Percentiles rank a stretch among this genome's conserved stretches.
phyloP scores from a whole-genome alignment of 768 basidiomycete species.

The Rhizopogon roseolus region DNA sequence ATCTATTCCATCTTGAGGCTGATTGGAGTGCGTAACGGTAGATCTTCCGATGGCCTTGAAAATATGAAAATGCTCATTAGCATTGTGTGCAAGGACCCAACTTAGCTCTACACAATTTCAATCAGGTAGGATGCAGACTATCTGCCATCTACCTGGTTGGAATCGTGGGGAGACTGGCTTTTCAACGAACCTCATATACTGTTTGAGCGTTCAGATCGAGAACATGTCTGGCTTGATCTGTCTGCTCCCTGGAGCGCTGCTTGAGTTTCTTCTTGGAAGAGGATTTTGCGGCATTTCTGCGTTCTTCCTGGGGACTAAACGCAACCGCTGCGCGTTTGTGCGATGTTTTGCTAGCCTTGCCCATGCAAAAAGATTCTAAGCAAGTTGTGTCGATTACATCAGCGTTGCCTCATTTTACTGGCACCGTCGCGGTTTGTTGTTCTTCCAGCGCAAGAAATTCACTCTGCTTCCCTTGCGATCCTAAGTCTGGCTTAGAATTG shows the following conservation, averaged over 20 bases:
- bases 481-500: not conserved
- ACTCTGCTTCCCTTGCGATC: not conserved
- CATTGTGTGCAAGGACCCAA: not conserved
- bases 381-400: no score
- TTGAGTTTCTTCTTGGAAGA: constrained; percentile 14
- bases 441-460: not conserved
- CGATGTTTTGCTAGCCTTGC: not conserved
- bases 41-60: not conserved
- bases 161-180: not conserved
- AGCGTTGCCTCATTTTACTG: no score
- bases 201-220: constrained; percentile 20
- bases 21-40: not conserved
- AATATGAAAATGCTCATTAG: not conserved
- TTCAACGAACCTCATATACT: constrained; percentile 20
- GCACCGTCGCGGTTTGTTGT: not conserved
- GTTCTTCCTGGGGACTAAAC: not conserved
- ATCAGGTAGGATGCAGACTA: not conserved
- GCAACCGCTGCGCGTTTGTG: not conserved
- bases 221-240: constrained; percentile 19
- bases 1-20: not conserved
- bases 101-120: not conserved
- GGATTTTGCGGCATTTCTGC: constrained; percentile 7
- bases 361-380: not conserved
- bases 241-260: constrained; percentile 17
- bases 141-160: no score